Evolutionary conservation across 148 eudicot species (phyloP).

Genomic region (Cornus suecica): DNA sequence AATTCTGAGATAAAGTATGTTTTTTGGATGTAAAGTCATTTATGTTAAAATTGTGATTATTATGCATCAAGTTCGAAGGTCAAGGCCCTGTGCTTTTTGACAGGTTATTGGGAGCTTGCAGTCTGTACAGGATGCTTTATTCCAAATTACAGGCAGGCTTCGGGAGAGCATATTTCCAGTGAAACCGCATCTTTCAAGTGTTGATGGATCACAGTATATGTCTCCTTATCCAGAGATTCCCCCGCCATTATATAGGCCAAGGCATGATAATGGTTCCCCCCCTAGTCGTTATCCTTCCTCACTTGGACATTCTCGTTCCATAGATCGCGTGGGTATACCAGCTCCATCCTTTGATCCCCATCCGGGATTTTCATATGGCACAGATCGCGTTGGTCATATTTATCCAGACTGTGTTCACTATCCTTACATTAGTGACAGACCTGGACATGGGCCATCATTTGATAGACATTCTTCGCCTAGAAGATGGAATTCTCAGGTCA

Average conservation of each 20-base stretch:
- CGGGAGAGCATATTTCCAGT: slow-evolving; percentile 40
- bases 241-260: slow-evolving; percentile 49
- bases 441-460: slow-evolving; percentile 34
- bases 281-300: slow-evolving; percentile 49
- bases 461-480: slow-evolving; percentile 45
- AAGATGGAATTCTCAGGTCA: slow-evolving; percentile 44
- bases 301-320: slow-evolving; percentile 31
- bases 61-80: background rate
- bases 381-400: slow-evolving; percentile 33
- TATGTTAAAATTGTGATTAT: background rate
- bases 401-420: slow-evolving; percentile 27
- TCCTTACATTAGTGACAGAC: slow-evolving; percentile 37
- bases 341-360: slow-evolving; percentile 24
- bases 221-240: slow-evolving; percentile 37
- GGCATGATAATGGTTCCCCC: slow-evolving; percentile 48
- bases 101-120: slow-evolving; percentile 55
- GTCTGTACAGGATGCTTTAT: slow-evolving; percentile 60
- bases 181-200: slow-evolving; percentile 30
- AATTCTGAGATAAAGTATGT: background rate
- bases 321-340: slow-evolving; percentile 28
- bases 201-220: slow-evolving; percentile 27
- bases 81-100: background rate
- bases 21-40: background rate
- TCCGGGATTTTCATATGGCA: slow-evolving; percentile 26
- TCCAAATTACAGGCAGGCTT: slow-evolving; percentile 59